Conservation (phyloP, 202 grass and related monocot genomes). For the Musa balbisiana region DNA sequence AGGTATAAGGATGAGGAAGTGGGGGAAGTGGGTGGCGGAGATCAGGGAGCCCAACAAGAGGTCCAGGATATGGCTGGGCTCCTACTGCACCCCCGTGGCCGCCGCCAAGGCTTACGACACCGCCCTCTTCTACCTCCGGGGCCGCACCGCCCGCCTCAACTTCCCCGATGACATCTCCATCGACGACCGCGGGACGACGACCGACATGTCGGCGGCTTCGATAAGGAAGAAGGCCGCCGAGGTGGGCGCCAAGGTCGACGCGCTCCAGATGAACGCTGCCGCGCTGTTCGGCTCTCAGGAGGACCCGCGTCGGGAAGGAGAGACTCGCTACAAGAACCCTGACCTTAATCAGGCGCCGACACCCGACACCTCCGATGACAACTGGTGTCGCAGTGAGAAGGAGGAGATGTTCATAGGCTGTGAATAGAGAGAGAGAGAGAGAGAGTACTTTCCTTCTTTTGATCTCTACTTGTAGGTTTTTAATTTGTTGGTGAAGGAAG, state of each 20-base stretch:
- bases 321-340: slow-evolving; percentile 33
- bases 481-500: no score
- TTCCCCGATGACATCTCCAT: slow-evolving; percentile 1
- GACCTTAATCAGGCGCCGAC: slow-evolving; percentile 71
- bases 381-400: slow-evolving; percentile 9
- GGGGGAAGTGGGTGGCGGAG: no score
- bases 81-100: slow-evolving; percentile 63
- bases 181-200: not conserved
- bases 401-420: no score
- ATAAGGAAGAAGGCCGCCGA: slow-evolving; percentile 72
- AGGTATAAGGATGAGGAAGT: slow-evolving; percentile 45
- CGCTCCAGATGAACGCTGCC: no score
- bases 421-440: no score
- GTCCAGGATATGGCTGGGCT: slow-evolving; percentile 83
- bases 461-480: no score
- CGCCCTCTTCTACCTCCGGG: slow-evolving; percentile 76
- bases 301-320: slow-evolving; percentile 7
- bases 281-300: slow-evolving; percentile 21
- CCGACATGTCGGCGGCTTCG: slow-evolving; percentile 45
- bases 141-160: slow-evolving; percentile 46
- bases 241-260: no score
- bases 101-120: slow-evolving; percentile 87
- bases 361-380: slow-evolving; percentile 72
- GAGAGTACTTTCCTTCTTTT: no score
- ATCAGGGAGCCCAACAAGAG: slow-evolving; percentile 64